These are phyloP conservation scores for Suaeda aralocaspica DNA, from an alignment of 148 eudicot species.

Conservation along the genomic window DNA sequence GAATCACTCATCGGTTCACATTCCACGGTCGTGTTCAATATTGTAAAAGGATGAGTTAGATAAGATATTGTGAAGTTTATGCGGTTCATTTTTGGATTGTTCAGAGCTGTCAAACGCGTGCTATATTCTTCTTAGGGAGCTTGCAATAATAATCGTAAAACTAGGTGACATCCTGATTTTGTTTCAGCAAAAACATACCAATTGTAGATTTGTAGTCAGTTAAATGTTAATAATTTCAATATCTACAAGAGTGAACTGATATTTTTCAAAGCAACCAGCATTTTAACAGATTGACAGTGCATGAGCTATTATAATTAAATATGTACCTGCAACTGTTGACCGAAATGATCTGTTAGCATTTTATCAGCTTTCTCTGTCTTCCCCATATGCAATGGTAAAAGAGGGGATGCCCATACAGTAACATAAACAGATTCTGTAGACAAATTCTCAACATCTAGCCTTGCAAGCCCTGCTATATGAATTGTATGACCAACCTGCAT, in stretches of 20 bases:
- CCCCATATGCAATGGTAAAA: slow-evolving; percentile 91
- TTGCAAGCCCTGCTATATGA: slow-evolving; percentile 86
- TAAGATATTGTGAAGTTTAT: not conserved
- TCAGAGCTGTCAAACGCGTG: not conserved
- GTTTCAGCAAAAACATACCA: too few relatives aligned
- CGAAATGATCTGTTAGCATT: slow-evolving; percentile 73
- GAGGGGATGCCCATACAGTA: slow-evolving; percentile 90
- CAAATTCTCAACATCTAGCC: slow-evolving; percentile 71
- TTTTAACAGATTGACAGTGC: not conserved
- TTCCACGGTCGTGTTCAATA: too few relatives aligned
- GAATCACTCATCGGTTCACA: too few relatives aligned
- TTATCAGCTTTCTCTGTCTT: slow-evolving; percentile 62
- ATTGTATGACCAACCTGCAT: slow-evolving; percentile 77
- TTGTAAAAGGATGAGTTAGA: not conserved
- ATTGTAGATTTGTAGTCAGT: not conserved
- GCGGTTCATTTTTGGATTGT: not conserved
- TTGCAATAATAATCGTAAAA: too few relatives aligned
- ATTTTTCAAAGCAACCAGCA: not conserved
- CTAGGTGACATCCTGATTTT: not conserved
- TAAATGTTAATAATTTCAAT: not conserved
- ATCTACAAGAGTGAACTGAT: not conserved
- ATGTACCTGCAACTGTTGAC: slow-evolving; percentile 72
- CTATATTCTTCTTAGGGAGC: not conserved
- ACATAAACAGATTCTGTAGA: slow-evolving; percentile 73
- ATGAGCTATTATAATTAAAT: slow-evolving; percentile 1